Conservation (phyloP, 1,284 basidiomycete species). For the Xerocomus amazonicus region DNA sequence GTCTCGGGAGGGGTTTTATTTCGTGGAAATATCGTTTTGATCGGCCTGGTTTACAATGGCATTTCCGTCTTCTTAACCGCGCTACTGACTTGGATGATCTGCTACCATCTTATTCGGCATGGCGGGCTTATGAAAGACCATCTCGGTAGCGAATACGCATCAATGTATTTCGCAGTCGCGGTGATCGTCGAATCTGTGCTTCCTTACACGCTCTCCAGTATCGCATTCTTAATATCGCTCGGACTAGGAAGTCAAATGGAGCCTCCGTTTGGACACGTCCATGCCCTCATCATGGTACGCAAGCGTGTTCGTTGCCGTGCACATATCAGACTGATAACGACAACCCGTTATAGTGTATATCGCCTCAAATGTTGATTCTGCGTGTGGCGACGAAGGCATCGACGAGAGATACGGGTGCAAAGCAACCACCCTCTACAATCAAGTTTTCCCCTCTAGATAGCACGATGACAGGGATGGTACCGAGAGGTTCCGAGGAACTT, state of each 20-base stretch:
- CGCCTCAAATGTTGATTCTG: slow-evolving; percentile 21
- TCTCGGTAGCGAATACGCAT: slow-evolving; percentile 5
- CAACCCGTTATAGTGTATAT: slow-evolving; percentile 15
- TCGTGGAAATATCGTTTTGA: not conserved
- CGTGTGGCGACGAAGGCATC: slow-evolving; percentile 11
- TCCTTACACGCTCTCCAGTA: slow-evolving; percentile 7
- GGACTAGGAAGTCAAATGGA: not conserved
- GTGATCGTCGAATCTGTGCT: slow-evolving; percentile 14
- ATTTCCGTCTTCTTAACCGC: slow-evolving; percentile 5
- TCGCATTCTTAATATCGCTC: slow-evolving; percentile 6
- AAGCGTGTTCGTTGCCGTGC: too few species aligned
- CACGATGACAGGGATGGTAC: too few species aligned
- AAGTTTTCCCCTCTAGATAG: too few species aligned
- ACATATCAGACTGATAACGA: not conserved
- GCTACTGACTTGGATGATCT: slow-evolving; percentile 8
- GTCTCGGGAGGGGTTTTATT: slow-evolving; percentile 2
- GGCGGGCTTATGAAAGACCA: not conserved
- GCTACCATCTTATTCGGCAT: slow-evolving; percentile 8
- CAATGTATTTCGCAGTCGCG: slow-evolving; percentile 3
- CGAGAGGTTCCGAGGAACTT: too few species aligned
- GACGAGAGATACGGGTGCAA: not conserved
- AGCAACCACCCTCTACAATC: too few species aligned
- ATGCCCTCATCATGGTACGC: slow-evolving; percentile 6
- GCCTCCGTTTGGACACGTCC: slow-evolving; percentile 1
- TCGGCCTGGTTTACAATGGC: slow-evolving; percentile 7